Percentiles rank a stretch among this genome's conserved stretches.
phyloP scores from a whole-genome alignment of 129 eudicot genomes.

The Smallanthus sonchifolius region DNA sequence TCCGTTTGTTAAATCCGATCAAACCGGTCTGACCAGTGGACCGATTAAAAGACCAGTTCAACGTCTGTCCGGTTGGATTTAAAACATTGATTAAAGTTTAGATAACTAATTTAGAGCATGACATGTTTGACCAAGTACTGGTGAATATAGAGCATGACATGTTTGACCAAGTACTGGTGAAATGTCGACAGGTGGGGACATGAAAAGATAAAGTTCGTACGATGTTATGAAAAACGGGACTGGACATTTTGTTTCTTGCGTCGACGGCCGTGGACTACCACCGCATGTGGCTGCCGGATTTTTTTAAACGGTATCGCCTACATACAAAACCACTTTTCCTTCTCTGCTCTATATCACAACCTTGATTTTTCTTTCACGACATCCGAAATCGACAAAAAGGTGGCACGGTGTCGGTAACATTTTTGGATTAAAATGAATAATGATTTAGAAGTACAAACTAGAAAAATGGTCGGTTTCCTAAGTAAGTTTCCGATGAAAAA shows the following conservation, averaged over 20 bases:
- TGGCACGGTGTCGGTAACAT: neutral
- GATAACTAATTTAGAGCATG: too few species aligned
- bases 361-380: neutral
- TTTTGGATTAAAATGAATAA: neutral
- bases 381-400: neutral
- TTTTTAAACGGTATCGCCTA: constrained; percentile 18
- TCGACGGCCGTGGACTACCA: constrained; percentile 23
- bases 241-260: neutral
- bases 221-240: constrained; percentile 12
- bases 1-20: too few species aligned
- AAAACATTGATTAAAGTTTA: too few species aligned
- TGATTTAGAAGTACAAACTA: neutral
- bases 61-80: too few species aligned
- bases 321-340: constrained; percentile 10
- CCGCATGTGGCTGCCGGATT: constrained; percentile 22
- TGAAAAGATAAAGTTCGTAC: constrained; percentile 24
- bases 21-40: too few species aligned
- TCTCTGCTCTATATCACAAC: neutral
- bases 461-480: too few species aligned
- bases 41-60: too few species aligned
- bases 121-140: constrained; percentile 24
- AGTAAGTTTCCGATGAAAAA: too few species aligned
- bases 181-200: constrained; percentile 4
- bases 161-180: constrained; percentile 26
- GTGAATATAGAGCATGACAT: constrained; percentile 19